Evolutionary conservation across 345 rosid species (phyloP), one percentile per base, ranked within the genome.

Genomic region (Psidium guajava): DNA sequence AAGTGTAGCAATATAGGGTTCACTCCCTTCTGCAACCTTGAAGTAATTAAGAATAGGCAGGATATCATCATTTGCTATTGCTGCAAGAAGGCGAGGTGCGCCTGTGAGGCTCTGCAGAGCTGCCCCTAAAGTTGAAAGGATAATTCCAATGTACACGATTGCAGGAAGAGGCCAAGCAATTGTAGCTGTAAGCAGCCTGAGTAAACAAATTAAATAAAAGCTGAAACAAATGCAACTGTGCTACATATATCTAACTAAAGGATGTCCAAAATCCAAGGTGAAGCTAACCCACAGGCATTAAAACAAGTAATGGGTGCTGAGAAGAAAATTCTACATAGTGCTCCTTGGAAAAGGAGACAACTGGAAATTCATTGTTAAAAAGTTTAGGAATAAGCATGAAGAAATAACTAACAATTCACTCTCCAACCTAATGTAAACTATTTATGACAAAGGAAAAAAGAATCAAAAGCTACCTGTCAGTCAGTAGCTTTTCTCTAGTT

Each of bases 91-190:
- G 85, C 98, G 93, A 58, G 99, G 99, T 84, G 99, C 99, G 83
- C 99, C 99, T 12, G 98, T 94, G 89, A 98, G 85, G 91, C 99
- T 96, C 86, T 98, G 99, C 86, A 98, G 99, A 88, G 99, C 99
- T 42, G 99, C 99, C 84, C 99, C 99, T 92, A 98, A 89, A 84
- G 99, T 98, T 86, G 99, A 98, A 86, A 96, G 98, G 86, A 98
- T 96, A 85, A 98, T 98, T 85, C 99, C 99, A 83, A 94, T 86
- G 44, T 98, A 95, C 85, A 96, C 89, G 84, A 98, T 88, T 74
- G 95, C 90, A 56, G 99, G 98, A 82, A 90, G 89, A 91, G 99
- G 99, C 99, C 98, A 96, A 83, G 99, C 98, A 90, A 97, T 84
- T 87, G 99, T 94, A 88, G 99, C 99, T 73, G 98, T 96, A 85